Base-by-base conservation (phyloP, 768 basidiomycete species). In the Xerocomellus amylosporus region DNA sequence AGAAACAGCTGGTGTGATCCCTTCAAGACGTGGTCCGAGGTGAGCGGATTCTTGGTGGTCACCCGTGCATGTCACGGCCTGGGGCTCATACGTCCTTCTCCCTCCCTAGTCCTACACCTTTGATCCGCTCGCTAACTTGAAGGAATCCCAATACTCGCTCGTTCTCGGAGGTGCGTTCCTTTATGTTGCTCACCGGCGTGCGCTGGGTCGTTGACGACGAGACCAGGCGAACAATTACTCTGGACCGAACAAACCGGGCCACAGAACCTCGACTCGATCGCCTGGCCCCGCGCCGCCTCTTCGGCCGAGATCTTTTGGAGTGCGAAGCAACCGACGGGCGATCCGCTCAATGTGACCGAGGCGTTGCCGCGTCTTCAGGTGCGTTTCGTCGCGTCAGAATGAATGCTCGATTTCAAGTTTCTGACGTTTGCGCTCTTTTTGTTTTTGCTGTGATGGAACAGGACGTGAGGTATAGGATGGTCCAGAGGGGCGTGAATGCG, bases 301-400 rank as follows among this genome's bases (percentile, higher is more conserved):
- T 73, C 77, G 0, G 79, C 78, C 1, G 82, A 83, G 63, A 63
- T 83, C 42, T 82, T 80, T 65, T 83, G 82, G 82, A 79, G 75
- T 1, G 79, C 75, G 2, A 51, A 66, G 4, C 67, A 65, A 13
- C 74, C 75, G 0, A 58, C 67, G 7, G 78, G 75, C 1, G 53
- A 58, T 0, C 59, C 74, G 9, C 67, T 71, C 38, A 65, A 72
- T 42, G 65, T 68, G 10, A 59, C 55, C 4, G 71, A 75, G 48
- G 80, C 80, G 0, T 46, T 84, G 17, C 75, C 77, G 4, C 73
- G 82, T 34, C 70, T 84, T 55, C 78, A 83, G 19, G 67, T 69
- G 19, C n/a, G 67, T 51, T 14, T 31, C 13, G 1, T 14, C 3
- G 1, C 8, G 6, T 9, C 6, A 8, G 4, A 14, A 15, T 34